Base-by-base conservation (phyloP, 108 stramenopile genomes). In the Cyclotella choctawhatcheeana region DNA sequence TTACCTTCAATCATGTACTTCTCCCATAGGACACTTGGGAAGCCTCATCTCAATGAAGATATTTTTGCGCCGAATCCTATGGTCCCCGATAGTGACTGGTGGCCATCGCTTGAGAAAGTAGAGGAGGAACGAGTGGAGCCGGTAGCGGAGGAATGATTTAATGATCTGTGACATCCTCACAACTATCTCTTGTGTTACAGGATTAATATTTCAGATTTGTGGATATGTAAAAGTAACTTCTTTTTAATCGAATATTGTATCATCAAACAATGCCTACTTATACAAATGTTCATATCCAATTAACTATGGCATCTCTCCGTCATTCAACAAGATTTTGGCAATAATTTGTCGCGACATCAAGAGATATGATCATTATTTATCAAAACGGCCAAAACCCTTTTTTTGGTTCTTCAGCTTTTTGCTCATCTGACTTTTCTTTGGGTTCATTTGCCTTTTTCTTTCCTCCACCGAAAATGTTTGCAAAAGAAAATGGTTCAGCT, bases 401-500 rank as follows among this genome's bases (percentile, higher is more conserved):
- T 30, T 61, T 53, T 16, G 74, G 58, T 48, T 37, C 31, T 45
- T 67, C 34, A 35, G 24, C 55, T 18, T 8, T 22, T 22, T 56
- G 44, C 44, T 48, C 65, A 3, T 12, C 33, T 0, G 33, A 32
- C 12, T 29, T 27, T 47, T 48, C 17, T 4, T 34, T 22, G n/a
- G 37, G 37, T 51, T 63, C 56, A 32, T 29, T 53, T 20, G 25
- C 24, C 73, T 86, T 85, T 40, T 83, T 86, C 69, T 89, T 90
- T 13, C 74, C 82, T 40, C 86, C 85, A 30, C 88, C 86, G 71
- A 94, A 94, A 50, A 88, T 71, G 8, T 75, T 75, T 7, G 60
- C 21, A 60, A 67, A 76, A 5, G 47, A 48, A n/a, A 55, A 16
- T 2, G 74, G 74, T 47, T 92, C 91, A 10, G 87, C 82, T 67